Conservation (phyloP, 1,139 yeast genomes). For the Yamadazyma kanchanaburiensis region DNA sequence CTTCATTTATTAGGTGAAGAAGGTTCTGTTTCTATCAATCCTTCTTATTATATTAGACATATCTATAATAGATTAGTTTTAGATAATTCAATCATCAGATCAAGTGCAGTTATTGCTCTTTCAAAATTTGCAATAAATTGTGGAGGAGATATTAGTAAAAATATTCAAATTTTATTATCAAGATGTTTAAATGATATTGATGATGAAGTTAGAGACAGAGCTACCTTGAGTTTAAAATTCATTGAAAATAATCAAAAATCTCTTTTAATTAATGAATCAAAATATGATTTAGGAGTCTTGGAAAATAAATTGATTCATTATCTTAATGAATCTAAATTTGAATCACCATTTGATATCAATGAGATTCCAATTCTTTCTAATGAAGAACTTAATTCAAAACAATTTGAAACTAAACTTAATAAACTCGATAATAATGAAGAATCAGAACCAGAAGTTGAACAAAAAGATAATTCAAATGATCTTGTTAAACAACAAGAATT, state of each 20-base stretch:
- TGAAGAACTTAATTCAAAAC: constrained; percentile 63
- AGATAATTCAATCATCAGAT: constrained; percentile 91
- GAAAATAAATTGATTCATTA: constrained; percentile 77
- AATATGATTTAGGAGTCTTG: constrained; percentile 70
- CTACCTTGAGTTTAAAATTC: constrained; percentile 77
- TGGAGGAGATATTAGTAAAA: constrained; percentile 62
- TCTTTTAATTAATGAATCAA: constrained; percentile 64
- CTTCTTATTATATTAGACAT: constrained; percentile 91
- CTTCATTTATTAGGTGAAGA: constrained; percentile 89
- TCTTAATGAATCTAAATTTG: constrained; percentile 58
- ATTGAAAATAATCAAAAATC: constrained; percentile 50
- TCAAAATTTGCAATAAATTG: constrained; percentile 86
- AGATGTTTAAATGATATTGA: constrained; percentile 88
- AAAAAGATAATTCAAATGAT: constrained; percentile 28
- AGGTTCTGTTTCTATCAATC: constrained; percentile 85
- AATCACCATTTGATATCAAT: constrained; percentile 65
- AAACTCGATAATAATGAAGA: constrained; percentile 36
- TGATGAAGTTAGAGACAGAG: constrained; percentile 98
- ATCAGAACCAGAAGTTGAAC: constrained; percentile 13
- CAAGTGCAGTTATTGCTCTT: constrained; percentile 91
- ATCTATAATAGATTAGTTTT: constrained; percentile 94
- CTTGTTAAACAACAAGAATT: constrained; percentile 58
- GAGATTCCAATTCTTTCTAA: constrained; percentile 60
- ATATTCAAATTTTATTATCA: constrained; percentile 70
- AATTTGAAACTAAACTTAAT: constrained; percentile 54